Base-by-base conservation (phyloP, 2,329 filamentous ascomycete species). In the Aspergillus transmontanensis region DNA sequence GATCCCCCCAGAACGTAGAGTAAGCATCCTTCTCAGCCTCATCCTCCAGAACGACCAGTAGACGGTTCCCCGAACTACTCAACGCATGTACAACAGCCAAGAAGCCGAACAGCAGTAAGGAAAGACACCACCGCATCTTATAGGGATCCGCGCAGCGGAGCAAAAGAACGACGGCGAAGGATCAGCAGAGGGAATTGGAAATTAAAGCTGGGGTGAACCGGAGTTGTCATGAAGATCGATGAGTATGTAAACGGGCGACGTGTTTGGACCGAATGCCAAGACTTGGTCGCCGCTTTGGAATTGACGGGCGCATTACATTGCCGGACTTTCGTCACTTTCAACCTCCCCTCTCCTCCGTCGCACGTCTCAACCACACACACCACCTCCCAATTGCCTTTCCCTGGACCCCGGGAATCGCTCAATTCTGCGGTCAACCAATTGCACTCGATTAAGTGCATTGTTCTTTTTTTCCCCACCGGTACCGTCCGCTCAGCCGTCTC, bases 41-140 rank as follows among this genome's bases (percentile, higher is more conserved):
- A 72, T 96, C 90, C 73, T 98, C 94, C 59, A 97, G 80, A 63
- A 99, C 86, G 65, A 96, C 93, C 73, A 99, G 84, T 79, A 98
- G 80, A 75, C 93, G 87, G 78, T 86, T 87, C 64, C 94, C 95
- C 56, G 88, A 85, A 67, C 89, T 90, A 82, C 94, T 97, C 73
- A 90, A 81, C 62, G 93, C 93, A 77, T 90, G 86, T 63, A 75
- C 75, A 68, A 72, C 73, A 68, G 74, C 76, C 73, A 77, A 76
- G 62, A 88, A 82, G 73, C 89, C 85, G 72, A 93, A 81, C 65
- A 92, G 79, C 68, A 93, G 81, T 75, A 92, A 84, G 72, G 90
- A 89, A 80, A 90, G 79, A 76, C 90, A 80, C 83, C 89, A 91
- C 86, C 88, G 86, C 92, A 96, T 95, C 69, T 76, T 88, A 55